A percentile compares a stretch with the other conserved stretches of the same genome.
These are phyloP conservation scores for Xylogone sp. DNA, from an alignment of 2,329 filamentous ascomycete species.

Conservation along the genomic window DNA sequence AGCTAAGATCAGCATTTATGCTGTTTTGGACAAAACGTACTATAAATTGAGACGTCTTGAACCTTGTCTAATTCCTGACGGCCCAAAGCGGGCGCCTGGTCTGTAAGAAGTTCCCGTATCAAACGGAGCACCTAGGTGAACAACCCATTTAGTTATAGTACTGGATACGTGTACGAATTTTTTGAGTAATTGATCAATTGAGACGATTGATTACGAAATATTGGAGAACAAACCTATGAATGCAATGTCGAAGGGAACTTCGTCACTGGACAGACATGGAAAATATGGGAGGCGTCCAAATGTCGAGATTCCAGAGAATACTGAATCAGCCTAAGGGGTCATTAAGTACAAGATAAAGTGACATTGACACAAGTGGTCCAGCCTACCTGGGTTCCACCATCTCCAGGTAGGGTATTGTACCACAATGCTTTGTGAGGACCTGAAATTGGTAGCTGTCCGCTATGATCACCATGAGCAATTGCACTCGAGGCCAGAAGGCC, in stretches of 20 bases:
- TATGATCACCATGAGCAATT: conserved; percentile 91
- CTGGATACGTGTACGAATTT: background rate
- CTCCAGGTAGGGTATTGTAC: conserved; percentile 80
- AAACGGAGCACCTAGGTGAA: conserved; percentile 65
- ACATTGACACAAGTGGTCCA: background rate
- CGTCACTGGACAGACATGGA: conserved; percentile 67
- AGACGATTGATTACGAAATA: background rate
- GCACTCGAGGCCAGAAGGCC: conserved; percentile 48
- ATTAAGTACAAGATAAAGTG: conserved; percentile 8
- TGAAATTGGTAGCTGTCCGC: conserved; percentile 39
- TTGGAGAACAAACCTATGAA: conserved; percentile 62
- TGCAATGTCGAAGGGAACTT: conserved; percentile 77
- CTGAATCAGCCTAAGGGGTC: conserved; percentile 66
- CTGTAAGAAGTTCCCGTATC: conserved; percentile 84
- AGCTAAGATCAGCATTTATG: conserved; percentile 18
- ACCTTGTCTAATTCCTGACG: conserved; percentile 81
- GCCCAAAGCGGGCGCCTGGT: conserved; percentile 79
- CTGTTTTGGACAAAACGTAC: conserved; percentile 47
- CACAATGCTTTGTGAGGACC: conserved; percentile 73
- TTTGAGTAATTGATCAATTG: background rate
- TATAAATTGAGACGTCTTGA: conserved; percentile 83
- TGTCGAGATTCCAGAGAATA: conserved; percentile 84
- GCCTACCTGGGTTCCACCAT: conserved; percentile 75
- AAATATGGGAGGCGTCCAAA: conserved; percentile 77
- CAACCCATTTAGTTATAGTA: background rate